Percentiles rank a stretch among this genome's conserved stretches.
phyloP scores from a whole-genome alignment of 2,329 filamentous ascomycete species.

The Penicillium concentricum region DNA sequence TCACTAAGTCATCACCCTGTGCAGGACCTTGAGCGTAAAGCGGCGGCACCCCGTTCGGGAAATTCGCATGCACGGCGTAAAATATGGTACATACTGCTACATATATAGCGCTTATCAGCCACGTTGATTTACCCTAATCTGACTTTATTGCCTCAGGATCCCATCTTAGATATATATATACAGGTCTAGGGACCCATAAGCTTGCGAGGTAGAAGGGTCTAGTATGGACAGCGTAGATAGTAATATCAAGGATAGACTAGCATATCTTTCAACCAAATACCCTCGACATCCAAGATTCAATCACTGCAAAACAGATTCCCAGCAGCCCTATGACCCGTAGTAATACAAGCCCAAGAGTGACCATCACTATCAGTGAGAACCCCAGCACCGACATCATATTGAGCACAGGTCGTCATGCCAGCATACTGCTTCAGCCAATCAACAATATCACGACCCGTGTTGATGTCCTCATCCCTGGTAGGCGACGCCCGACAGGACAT shows the following conservation, averaged over 20 bases:
- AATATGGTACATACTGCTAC: too few species aligned
- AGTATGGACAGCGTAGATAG: too few species aligned
- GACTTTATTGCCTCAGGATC: too few species aligned
- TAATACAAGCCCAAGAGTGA: conserved; percentile 1
- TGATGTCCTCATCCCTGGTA: not conserved
- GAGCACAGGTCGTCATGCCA: not conserved
- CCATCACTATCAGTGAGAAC: not conserved
- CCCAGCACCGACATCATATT: not conserved
- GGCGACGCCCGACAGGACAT: not conserved
- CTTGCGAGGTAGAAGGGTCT: too few species aligned
- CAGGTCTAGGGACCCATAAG: too few species aligned
- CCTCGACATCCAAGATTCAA: not conserved
- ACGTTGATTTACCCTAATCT: too few species aligned
- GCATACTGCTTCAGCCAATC: not conserved
- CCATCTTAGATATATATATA: too few species aligned
- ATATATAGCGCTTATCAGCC: too few species aligned
- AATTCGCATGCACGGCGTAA: too few species aligned
- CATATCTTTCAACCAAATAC: not conserved
- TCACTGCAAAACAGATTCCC: not conserved
- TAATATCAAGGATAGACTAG: not conserved
- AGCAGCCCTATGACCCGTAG: not conserved
- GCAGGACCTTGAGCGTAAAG: too few species aligned
- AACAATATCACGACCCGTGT: not conserved
- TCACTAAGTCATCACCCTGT: too few species aligned
- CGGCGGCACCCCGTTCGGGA: too few species aligned